Evolutionary conservation across 2,329 filamentous ascomycete genomes (phyloP).

Genomic region (Alternaria gaisen): DNA sequence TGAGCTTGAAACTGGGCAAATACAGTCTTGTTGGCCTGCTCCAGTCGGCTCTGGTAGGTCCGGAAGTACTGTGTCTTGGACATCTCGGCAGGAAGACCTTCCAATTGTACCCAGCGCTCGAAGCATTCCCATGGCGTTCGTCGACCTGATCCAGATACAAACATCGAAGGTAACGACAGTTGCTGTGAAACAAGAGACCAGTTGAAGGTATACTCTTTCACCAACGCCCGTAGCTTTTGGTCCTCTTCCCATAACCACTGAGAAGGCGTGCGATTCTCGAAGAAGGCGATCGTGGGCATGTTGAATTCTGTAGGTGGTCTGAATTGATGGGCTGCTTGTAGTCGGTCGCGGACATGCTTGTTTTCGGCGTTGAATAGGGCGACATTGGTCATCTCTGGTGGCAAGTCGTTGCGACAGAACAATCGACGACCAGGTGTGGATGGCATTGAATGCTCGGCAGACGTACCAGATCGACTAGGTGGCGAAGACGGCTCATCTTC

Average conservation of each 20-base stretch:
- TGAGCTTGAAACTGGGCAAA: constrained; percentile 66
- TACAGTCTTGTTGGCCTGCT: constrained; percentile 68
- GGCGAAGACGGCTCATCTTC: constrained; percentile 65
- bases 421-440: constrained; percentile 51
- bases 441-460: constrained; percentile 55
- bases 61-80: constrained; percentile 96
- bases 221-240: constrained; percentile 83
- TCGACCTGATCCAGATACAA: constrained; percentile 85
- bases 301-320: constrained; percentile 88
- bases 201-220: constrained; percentile 95
- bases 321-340: constrained; percentile 92
- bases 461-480: constrained; percentile 49
- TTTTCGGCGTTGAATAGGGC: constrained; percentile 90
- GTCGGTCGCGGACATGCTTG: constrained; percentile 85
- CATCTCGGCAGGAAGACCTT: constrained; percentile 92
- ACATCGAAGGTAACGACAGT: constrained; percentile 75
- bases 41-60: constrained; percentile 70
- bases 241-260: constrained; percentile 94
- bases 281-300: constrained; percentile 91
- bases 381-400: constrained; percentile 77
- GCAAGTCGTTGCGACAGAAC: constrained; percentile 60
- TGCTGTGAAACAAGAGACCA: constrained; percentile 94
- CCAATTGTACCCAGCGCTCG: constrained; percentile 91
- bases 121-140: constrained; percentile 99
- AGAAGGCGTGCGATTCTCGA: constrained; percentile 84